Evolutionary conservation across 148 eudicot species (phyloP), one percentile per base, ranked within the genome.

Genomic region (Simmondsia chinensis): DNA sequence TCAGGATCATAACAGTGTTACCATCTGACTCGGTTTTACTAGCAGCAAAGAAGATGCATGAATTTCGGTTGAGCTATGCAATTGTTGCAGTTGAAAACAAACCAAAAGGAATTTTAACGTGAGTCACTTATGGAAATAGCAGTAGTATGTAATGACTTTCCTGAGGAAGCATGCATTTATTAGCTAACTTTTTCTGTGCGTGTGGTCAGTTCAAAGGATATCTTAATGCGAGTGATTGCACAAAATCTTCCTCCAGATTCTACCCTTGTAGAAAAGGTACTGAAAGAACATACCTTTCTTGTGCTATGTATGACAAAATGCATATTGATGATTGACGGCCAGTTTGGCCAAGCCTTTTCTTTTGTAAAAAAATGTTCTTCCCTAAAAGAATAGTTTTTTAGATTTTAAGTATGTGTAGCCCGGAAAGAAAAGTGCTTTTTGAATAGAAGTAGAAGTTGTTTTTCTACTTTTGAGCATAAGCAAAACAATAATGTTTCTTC

Each of bases 51-150:
- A 85, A 79, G 94, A 82, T 91, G 82, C 75, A 73, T 39, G 95
- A 91, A 54, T 53, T 25, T 59, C 72, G 51, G 28, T 27, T 69
- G 21, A 75, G 94, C 77, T 86, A 74, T 56, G 86, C 94, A 27
- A 56, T 86, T 59, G 86, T 82, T 50, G 69, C 81, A 35, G 70
- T 72, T 27, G 94, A 82, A 18, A 77, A 84, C 48, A 79, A 74
- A 71, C 95, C 95, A 23, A 76, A 60, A 27, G 97, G 97, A 57
- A 85, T 86, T 40, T 43, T 86, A 34, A 91, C 96, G 96, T 91
- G 60, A 67, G 94, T 56, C 35, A 19, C 13, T 59, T 21, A 20
- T 30, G 23, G 14, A 22, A 33, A 15, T 28, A 6, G 14, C 22
- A 5, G 22, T 5, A 20, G 16, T 45, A 16, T 45, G 14, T 3